Base-by-base conservation (phyloP, 768 basidiomycete genomes). In the Exidia glandulosa region DNA sequence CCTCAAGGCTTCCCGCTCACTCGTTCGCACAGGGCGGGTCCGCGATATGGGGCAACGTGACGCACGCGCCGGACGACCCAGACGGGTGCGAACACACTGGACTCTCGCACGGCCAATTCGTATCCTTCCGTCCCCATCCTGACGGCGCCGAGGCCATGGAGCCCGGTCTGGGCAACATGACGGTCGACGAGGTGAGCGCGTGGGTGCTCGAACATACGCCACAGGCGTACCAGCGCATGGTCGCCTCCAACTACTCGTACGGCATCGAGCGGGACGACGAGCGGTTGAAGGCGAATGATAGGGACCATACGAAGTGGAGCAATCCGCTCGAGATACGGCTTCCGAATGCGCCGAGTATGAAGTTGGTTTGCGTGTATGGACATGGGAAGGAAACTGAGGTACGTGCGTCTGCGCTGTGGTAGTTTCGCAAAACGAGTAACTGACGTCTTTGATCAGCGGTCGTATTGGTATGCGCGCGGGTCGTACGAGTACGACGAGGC, bases 311-410 rank as follows among this genome's bases (percentile, higher is more conserved):
- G 14, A 95, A 94, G 74, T 99, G 95, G 95, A 79, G 87, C 10
- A 98, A 98, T 70, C 93, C 94, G 12, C 75, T 93, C 25, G 90
- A 94, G 72, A 77, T 86, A 23, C 81, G 84, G 87, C 75, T 99
- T 19, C 95, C 95, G 1, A 72, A 84, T 54, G 96, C 96, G 0
- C 94, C 95, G 1, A 88, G 86, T 3, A 88, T 96, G 85, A 90
- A 87, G 68, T 85, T 95, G 31, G 89, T 86, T 70, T 97, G 94
- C 63, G 82, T 94, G 2, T 97, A 98, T 73, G 95, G 95, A 0
- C 87, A 91, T 64, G 95, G 95, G 23, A 97, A 97, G 69, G 89
- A 94, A 66, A 99, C 94, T 0, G 94, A 96, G 80, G 89, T 84
- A 37, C 34, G 36, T 55, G 50, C 37, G 33, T 56, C 58, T 61